A percentile compares a stretch with the other conserved stretches of the same genome.
Evolutionary conservation across 176 grass and related monocot genomes (phyloP).

Genomic region (Avena insularis): DNA sequence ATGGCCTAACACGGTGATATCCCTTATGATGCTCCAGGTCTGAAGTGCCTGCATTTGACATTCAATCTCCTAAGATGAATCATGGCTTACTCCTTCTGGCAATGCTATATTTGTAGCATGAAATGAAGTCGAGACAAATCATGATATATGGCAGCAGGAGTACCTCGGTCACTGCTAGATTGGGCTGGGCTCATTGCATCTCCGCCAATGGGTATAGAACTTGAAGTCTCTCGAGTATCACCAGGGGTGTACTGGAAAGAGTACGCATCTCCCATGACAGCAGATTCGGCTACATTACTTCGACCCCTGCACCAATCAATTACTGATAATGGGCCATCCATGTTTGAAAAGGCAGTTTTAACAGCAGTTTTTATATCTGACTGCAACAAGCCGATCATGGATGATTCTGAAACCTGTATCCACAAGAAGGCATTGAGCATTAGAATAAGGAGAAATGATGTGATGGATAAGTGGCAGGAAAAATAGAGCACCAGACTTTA

Average conservation of each 20-base stretch:
- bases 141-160: constrained; percentile 16
- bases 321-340: constrained; percentile 88
- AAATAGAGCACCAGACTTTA: constrained; percentile 48
- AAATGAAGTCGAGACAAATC: constrained; percentile 34
- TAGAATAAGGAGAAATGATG: constrained; percentile 28
- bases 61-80: constrained; percentile 63
- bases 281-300: constrained; percentile 55
- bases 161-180: constrained; percentile 72
- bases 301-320: constrained; percentile 97
- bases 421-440: constrained; percentile 42
- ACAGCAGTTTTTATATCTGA: constrained; percentile 90
- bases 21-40: constrained; percentile 80
- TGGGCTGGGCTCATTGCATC: constrained; percentile 81
- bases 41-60: constrained; percentile 59
- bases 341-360: constrained; percentile 87
- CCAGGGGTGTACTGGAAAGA: constrained; percentile 65
- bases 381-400: constrained; percentile 84
- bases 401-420: constrained; percentile 81
- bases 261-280: constrained; percentile 58
- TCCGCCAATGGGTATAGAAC: constrained; percentile 57
- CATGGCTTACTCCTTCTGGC: constrained; percentile 55
- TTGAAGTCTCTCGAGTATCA: constrained; percentile 70
- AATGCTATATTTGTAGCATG: constrained; percentile 45
- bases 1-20: constrained; percentile 75
- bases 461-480: constrained; percentile 21